Evolutionary conservation across 495 filamentous ascomycete species (phyloP).

Genomic region (Podospora tetraspora): DNA sequence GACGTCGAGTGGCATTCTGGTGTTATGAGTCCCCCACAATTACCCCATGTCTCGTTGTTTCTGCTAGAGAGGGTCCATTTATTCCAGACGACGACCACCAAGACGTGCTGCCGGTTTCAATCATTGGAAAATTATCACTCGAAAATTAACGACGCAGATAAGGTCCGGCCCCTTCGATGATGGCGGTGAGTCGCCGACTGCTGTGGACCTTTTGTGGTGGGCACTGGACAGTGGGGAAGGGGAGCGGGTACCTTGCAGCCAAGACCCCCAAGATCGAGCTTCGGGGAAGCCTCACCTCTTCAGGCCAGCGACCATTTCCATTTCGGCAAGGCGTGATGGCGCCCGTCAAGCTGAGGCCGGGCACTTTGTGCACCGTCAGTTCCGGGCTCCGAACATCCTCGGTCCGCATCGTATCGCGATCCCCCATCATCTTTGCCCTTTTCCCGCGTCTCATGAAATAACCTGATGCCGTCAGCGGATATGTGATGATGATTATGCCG

Average conservation of each 20-base stretch:
- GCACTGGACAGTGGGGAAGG: neutral
- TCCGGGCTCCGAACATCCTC: neutral
- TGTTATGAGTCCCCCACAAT: constrained; percentile 13
- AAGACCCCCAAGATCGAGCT: neutral
- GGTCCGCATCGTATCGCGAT: neutral
- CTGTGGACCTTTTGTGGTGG: neutral
- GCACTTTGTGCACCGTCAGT: neutral
- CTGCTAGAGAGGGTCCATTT: constrained; percentile 11
- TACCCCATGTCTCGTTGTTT: constrained; percentile 4
- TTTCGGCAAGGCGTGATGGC: neutral
- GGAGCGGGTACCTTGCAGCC: constrained; percentile 10
- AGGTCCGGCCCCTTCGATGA: constrained; percentile 1
- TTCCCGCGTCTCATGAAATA: constrained; percentile 10
- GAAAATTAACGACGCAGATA: neutral
- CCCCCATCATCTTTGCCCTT: neutral
- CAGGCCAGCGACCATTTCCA: neutral
- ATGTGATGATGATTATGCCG: constrained; percentile 8
- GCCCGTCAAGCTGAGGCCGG: neutral
- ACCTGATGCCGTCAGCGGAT: neutral
- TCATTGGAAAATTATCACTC: neutral
- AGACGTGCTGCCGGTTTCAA: neutral
- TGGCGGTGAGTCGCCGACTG: neutral
- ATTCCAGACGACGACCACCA: neutral
- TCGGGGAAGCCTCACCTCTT: neutral
- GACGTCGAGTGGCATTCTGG: constrained; percentile 6